These are phyloP conservation scores for Conoideocrella luteorostrata DNA, from an alignment of 2,329 filamentous ascomycete genomes.

Conservation along the genomic window DNA sequence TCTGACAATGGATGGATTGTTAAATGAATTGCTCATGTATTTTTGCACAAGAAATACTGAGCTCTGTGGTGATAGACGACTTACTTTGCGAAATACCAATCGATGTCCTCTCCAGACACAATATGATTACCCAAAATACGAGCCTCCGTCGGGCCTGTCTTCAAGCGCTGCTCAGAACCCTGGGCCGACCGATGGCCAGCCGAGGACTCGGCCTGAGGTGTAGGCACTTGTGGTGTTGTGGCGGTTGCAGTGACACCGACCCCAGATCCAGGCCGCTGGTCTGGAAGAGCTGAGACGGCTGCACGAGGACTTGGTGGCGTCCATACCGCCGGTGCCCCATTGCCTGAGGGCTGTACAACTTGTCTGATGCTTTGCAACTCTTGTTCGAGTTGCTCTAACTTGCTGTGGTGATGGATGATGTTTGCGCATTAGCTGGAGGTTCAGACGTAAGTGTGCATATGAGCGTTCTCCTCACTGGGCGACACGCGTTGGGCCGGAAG, in stretches of 20 bases:
- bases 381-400: slow-evolving; percentile 48
- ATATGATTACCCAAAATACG: slow-evolving; percentile 40
- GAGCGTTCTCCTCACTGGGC: no score
- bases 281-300: slow-evolving; percentile 18
- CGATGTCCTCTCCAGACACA: slow-evolving; percentile 46
- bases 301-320: slow-evolving; percentile 23
- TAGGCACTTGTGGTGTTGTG: slow-evolving; percentile 12
- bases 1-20: slow-evolving; percentile 27
- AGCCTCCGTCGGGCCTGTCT: slow-evolving; percentile 27
- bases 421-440: no score
- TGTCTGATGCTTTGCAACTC: slow-evolving; percentile 50
- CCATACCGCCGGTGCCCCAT: slow-evolving; percentile 16
- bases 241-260: slow-evolving; percentile 9
- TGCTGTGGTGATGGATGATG: slow-evolving; percentile 29
- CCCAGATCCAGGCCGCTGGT: slow-evolving; percentile 9
- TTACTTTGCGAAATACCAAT: slow-evolving; percentile 49
- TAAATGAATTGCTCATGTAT: neutral
- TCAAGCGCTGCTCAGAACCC: slow-evolving; percentile 14
- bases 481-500: no score
- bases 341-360: slow-evolving; percentile 31
- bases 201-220: slow-evolving; percentile 21
- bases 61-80: neutral
- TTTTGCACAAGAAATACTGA: neutral
- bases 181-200: slow-evolving; percentile 7
- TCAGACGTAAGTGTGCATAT: neutral